A percentile compares a stretch with the other conserved stretches of the same genome.
These are phyloP conservation scores for Cymbopogon flexuosus DNA, from an alignment of 202 grass and related monocot species.

Conservation along the genomic window DNA sequence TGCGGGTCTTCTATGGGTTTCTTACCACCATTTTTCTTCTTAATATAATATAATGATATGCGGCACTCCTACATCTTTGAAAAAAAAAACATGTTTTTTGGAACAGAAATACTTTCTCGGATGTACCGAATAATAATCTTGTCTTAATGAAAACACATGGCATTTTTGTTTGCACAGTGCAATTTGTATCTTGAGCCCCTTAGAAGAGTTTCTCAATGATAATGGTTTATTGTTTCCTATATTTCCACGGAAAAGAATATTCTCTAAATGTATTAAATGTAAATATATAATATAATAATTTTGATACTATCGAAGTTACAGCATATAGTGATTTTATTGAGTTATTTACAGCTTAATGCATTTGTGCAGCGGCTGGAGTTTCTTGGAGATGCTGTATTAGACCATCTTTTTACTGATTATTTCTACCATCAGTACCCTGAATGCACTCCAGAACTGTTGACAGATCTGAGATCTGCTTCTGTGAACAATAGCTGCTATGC, in stretches of 20 bases:
- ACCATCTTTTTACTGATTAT: slow-evolving; percentile 62
- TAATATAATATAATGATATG: no score
- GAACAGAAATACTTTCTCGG: not conserved
- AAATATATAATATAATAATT: not conserved
- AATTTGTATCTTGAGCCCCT: not conserved
- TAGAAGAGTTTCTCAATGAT: not conserved
- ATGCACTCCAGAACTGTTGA: slow-evolving; percentile 64
- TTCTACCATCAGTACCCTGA: slow-evolving; percentile 55
- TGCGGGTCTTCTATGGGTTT: not conserved
- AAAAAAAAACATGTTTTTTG: not conserved
- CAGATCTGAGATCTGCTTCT: slow-evolving; percentile 70
- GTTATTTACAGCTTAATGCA: slow-evolving; percentile 2
- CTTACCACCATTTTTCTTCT: not conserved
- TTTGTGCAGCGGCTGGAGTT: slow-evolving; percentile 73
- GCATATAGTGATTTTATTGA: not conserved
- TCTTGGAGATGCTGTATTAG: slow-evolving; percentile 70
- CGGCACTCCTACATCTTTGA: not conserved
- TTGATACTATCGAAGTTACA: not conserved
- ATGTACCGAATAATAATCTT: not conserved
- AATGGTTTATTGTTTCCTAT: not conserved
- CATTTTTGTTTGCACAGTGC: not conserved
- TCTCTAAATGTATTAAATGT: not conserved
- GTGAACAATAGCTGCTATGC: slow-evolving; percentile 81
- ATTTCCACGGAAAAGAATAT: not conserved
- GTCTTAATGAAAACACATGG: not conserved